Conservation (phyloP, 2,329 filamentous ascomycete genomes). For the Sclerotinia nivalis region DNA sequence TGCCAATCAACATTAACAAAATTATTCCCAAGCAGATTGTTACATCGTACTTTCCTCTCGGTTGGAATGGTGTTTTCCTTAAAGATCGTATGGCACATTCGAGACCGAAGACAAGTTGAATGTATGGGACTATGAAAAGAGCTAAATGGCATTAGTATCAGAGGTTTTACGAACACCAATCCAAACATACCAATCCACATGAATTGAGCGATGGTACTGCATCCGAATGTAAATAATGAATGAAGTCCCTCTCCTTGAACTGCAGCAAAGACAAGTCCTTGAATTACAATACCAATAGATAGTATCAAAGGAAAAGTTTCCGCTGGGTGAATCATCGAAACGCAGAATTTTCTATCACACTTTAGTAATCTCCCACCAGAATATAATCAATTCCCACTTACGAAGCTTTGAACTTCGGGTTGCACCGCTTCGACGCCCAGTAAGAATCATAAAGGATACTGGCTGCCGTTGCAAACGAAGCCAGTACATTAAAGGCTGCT, state of each 20-base stretch:
- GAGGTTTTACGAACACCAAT: neutral
- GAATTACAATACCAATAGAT: conserved; percentile 57
- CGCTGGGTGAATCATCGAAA: conserved; percentile 41
- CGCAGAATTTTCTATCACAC: conserved; percentile 39
- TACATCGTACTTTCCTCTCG: conserved; percentile 60
- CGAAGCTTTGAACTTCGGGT: conserved; percentile 41
- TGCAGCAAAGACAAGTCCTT: conserved; percentile 58
- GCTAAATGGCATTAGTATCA: conserved; percentile 48
- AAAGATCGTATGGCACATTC: conserved; percentile 61
- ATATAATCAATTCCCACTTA: conserved; percentile 45
- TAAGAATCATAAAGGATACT: conserved; percentile 58
- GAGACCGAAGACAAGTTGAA: conserved; percentile 64
- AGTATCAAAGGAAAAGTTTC: conserved; percentile 55
- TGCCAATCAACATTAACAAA: conserved; percentile 53
- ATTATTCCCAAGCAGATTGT: conserved; percentile 56
- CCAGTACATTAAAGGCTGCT: conserved; percentile 60
- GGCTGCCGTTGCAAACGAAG: conserved; percentile 55
- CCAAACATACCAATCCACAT: conserved; percentile 58
- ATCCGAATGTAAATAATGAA: conserved; percentile 53
- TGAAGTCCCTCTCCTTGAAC: conserved; percentile 58
- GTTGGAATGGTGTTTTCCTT: conserved; percentile 55
- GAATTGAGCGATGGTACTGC: conserved; percentile 55
- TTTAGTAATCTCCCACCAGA: conserved; percentile 34
- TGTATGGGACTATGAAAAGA: conserved; percentile 65
- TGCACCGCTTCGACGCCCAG: conserved; percentile 40